Percentiles rank a stretch among this genome's conserved stretches.
Evolutionary conservation across 805 yeast genomes (phyloP).

Genomic region (Alloascoidea africana): DNA sequence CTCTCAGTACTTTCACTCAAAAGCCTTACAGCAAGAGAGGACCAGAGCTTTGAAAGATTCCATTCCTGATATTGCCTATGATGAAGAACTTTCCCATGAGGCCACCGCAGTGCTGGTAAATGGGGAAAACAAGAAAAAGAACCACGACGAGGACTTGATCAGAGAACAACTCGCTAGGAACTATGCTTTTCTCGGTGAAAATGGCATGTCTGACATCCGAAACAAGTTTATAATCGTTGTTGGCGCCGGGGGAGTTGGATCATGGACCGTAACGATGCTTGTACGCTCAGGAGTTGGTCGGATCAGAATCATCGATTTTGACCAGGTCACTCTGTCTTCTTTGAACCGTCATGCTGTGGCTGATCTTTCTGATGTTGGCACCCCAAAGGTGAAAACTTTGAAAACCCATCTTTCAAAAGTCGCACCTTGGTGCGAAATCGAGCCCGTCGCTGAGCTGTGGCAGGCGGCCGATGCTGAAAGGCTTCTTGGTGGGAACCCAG

Average conservation of each 20-base stretch:
- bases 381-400: conserved; percentile 73
- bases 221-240: conserved; percentile 59
- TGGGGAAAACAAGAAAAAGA: not conserved
- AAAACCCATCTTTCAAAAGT: conserved; percentile 49
- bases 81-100: no score
- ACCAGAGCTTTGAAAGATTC: not conserved
- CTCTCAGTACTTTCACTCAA: not conserved
- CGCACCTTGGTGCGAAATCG: conserved; percentile 91
- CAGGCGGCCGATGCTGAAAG: conserved; percentile 41
- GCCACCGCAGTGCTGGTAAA: no score
- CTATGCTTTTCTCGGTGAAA: conserved; percentile 80
- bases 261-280: conserved; percentile 87
- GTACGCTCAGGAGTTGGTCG: conserved; percentile 81
- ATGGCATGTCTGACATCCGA: conserved; percentile 65
- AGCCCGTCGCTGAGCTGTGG: conserved; percentile 69
- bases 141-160: conserved; percentile 52
- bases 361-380: conserved; percentile 81
- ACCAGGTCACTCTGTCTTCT: conserved; percentile 87
- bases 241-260: conserved; percentile 98
- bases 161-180: conserved; percentile 90
- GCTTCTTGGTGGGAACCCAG: conserved; percentile 38
- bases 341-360: conserved; percentile 94
- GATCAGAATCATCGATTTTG: conserved; percentile 79
- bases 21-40: not conserved
- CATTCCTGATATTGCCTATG: no score